Evolutionary conservation across 345 rosid genomes (phyloP), one percentile per base, ranked within the genome.

Genomic region (Orychophragmus violaceus): DNA sequence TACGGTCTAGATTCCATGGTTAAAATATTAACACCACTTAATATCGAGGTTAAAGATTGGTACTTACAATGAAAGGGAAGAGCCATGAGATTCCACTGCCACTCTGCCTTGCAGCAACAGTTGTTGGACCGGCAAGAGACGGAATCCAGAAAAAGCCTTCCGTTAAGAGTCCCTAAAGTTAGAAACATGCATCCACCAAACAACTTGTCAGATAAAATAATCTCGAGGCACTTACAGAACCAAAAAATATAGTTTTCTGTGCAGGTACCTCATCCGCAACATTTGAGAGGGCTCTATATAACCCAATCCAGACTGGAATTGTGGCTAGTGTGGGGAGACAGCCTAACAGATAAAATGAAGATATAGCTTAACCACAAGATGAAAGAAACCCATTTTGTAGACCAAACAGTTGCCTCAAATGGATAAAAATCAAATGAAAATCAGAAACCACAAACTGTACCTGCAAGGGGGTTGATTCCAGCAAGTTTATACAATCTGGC

Each of bases 101-200:
- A 60, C 50, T 87, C 70, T 88, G 99, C 69, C 90, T 84, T 41
- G 91, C 83, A 57, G 95, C 96, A 64, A 85, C 73, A 32, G 97
- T 84, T 12, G 97, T 94, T 55, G 99, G 97, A 70, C 99, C 97
- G 63, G 99, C 82, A 14, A 94, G 80, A 46, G 99, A 85, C 69
- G 97, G 99, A 82, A 94, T 94, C 97, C 97, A 90, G 75, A 94
- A 90, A 83, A 94, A 94, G 57, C 99, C 97, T 87, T 94, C 98
- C 3, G 96, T 81, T 30, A 94, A 90, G 62, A 94, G 97, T 36
- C 97, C 99, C 97, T 62, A 33, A 71, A 44, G 71, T 78, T 37
- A 55, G 35, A 62, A 14, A 61, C 22, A 65, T 35, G 14, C 8
- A 66, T 41, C 13, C 21, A 29, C 52, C 72, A 61, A 28, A 58